phyloP scores from a whole-genome alignment of 768 basidiomycete species.

The Lactarius hatsudake region DNA sequence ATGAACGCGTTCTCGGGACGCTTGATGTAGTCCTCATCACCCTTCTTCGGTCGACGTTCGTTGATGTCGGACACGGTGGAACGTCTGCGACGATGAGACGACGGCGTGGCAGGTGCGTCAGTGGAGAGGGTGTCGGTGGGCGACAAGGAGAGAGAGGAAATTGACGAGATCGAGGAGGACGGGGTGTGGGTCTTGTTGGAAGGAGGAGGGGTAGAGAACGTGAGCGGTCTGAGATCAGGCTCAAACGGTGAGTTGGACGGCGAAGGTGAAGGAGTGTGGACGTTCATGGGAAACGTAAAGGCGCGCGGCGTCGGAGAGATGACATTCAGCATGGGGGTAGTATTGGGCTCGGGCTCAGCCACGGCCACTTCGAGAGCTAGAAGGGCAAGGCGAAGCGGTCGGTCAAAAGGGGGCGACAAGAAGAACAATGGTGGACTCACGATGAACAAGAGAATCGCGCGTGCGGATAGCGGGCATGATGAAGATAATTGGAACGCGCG shows the following conservation, averaged over 20 bases:
- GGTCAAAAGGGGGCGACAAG: constrained; percentile 1
- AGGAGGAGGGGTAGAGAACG: constrained; percentile 43
- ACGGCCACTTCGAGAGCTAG: constrained; percentile 72
- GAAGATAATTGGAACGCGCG: constrained; percentile 36
- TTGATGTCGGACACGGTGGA: constrained; percentile 37
- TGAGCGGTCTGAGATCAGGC: constrained; percentile 53
- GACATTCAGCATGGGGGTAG: constrained; percentile 53
- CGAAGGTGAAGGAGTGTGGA: constrained; percentile 51
- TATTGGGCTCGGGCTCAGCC: constrained; percentile 46
- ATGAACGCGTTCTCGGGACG: constrained; percentile 85
- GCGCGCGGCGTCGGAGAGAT: constrained; percentile 68
- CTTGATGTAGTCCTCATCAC: constrained; percentile 82
- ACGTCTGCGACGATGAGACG: constrained; percentile 35
- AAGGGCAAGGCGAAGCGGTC: constrained; percentile 26
- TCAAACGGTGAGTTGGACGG: constrained; percentile 71
- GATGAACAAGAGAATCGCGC: constrained; percentile 63
- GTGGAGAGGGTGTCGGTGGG: constrained; percentile 30
- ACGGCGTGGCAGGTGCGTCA: constrained; percentile 30
- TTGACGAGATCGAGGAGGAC: constrained; percentile 42
- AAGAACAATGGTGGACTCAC: constrained; percentile 35
- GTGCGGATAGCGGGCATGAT: constrained; percentile 77
- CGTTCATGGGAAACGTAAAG: constrained; percentile 54
- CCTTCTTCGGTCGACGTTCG: constrained; percentile 49
- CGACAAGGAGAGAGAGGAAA: constrained; percentile 38
- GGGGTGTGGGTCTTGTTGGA: constrained; percentile 40